phyloP scores from a whole-genome alignment of 805 yeast species.

The Yamadazyma sp. region DNA sequence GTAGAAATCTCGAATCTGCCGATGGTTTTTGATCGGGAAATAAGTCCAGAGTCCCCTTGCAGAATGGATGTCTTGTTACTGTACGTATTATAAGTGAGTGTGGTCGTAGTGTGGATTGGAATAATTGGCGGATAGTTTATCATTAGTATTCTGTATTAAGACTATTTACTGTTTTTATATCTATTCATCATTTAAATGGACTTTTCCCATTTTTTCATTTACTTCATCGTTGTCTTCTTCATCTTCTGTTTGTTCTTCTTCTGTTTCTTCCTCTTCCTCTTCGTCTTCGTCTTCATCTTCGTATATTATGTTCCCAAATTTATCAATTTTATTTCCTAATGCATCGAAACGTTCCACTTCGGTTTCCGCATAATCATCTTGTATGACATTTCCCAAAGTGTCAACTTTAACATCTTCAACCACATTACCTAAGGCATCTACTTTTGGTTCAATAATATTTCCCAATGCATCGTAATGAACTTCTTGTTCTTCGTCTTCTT shows the following conservation, averaged over 20 bases:
- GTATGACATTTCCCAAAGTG: conserved; percentile 15
- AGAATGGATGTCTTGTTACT: not conserved
- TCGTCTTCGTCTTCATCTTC: conserved; percentile 2
- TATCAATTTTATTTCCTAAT: conserved; percentile 4
- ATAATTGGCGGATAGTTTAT: no score
- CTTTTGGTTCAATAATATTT: conserved; percentile 6
- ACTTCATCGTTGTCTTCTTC: conserved; percentile 5
- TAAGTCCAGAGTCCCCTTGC: not conserved
- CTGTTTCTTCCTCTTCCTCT: conserved; percentile 12
- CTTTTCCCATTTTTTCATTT: no score
- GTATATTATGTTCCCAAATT: conserved; percentile 4
- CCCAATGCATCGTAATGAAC: conserved; percentile 10
- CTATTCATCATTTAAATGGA: no score
- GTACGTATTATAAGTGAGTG: not conserved
- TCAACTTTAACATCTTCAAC: conserved; percentile 16
- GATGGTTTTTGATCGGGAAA: no score
- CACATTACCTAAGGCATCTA: no score
- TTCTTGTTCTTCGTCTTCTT: conserved; percentile 7
- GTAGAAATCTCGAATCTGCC: not conserved
- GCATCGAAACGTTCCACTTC: conserved; percentile 3
- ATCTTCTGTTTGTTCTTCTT: conserved; percentile 10
- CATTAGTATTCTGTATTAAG: no score
- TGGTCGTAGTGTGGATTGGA: not conserved
- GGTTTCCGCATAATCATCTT: no score
- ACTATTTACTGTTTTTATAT: no score